These are phyloP conservation scores for Prototheca wickerhamii DNA, from an alignment of 163 green algal genomes.

Conservation along the genomic window DNA sequence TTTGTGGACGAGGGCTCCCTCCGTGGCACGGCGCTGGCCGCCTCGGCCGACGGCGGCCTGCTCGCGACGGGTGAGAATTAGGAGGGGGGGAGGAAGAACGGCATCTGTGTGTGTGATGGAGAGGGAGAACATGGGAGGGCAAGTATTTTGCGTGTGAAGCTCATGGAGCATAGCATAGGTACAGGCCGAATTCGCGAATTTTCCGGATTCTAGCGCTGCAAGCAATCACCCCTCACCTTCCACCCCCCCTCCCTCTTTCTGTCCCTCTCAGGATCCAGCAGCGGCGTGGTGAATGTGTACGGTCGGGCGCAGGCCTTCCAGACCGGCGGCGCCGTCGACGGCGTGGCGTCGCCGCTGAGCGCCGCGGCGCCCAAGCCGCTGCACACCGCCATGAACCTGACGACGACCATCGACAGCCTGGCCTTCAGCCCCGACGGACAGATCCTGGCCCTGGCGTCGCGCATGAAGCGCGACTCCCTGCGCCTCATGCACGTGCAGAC, in stretches of 20 bases:
- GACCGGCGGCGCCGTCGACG: not conserved
- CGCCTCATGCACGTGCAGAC: slow-evolving; percentile 77
- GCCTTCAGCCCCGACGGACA: slow-evolving; percentile 74
- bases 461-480: slow-evolving; percentile 80
- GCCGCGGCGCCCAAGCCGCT: slow-evolving; percentile 6
- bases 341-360: not conserved
- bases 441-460: slow-evolving; percentile 73
- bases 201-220: too few relatives aligned
- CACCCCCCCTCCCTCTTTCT: not conserved
- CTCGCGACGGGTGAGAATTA: slow-evolving; percentile 43
- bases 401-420: slow-evolving; percentile 74
- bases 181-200: too few relatives aligned
- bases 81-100: not conserved
- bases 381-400: slow-evolving; percentile 76
- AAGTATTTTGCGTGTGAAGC: too few relatives aligned
- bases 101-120: not conserved
- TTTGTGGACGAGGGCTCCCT: slow-evolving; percentile 70
- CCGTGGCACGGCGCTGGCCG: slow-evolving; percentile 46
- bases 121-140: too few relatives aligned
- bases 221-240: too few relatives aligned
- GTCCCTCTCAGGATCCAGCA: slow-evolving; percentile 36
- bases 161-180: too few relatives aligned
- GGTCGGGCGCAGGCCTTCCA: not conserved
- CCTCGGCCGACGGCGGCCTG: slow-evolving; percentile 40
- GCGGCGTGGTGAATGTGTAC: slow-evolving; percentile 80